Conservation (phyloP, 306 rosid genomes). For the Vigna mungo region DNA sequence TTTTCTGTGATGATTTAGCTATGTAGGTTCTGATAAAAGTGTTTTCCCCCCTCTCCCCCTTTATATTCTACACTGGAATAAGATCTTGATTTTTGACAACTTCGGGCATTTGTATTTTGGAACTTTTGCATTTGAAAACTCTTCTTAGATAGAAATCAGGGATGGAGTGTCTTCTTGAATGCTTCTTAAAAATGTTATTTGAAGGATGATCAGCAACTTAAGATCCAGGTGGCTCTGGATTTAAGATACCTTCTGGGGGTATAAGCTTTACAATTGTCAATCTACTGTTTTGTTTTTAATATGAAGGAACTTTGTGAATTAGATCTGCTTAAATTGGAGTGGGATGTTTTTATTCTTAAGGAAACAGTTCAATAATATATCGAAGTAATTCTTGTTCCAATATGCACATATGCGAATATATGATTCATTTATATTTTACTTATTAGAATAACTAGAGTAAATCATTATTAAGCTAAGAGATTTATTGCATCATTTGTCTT, state of each 20-base stretch:
- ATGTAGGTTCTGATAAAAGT: background rate
- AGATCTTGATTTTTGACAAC: background rate
- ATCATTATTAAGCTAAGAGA: background rate
- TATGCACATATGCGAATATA: constrained; percentile 1
- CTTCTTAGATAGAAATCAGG: background rate
- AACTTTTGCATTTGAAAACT: constrained; percentile 23
- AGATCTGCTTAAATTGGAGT: constrained; percentile 5
- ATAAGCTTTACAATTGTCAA: constrained; percentile 10
- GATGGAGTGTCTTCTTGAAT: background rate
- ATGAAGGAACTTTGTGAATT: constrained; percentile 1
- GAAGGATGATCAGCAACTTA: constrained; percentile 29
- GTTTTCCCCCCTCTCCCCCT: background rate
- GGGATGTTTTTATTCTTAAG: background rate
- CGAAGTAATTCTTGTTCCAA: constrained; percentile 6
- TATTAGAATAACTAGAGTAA: background rate
- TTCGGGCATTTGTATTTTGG: background rate
- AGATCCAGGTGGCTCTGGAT: constrained; percentile 15
- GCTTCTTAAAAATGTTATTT: constrained; percentile 26
- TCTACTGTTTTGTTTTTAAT: background rate
- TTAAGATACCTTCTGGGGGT: constrained; percentile 18
- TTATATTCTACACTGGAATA: no score
- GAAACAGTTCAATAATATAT: constrained; percentile 21
- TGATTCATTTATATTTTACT: constrained; percentile 4
- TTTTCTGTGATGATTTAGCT: no score
- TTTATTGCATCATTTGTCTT: background rate